Percentiles rank a stretch among this genome's conserved stretches.
These are phyloP conservation scores for Penicillium sp. DNA, from an alignment of 2,329 filamentous ascomycete genomes.

Conservation along the genomic window DNA sequence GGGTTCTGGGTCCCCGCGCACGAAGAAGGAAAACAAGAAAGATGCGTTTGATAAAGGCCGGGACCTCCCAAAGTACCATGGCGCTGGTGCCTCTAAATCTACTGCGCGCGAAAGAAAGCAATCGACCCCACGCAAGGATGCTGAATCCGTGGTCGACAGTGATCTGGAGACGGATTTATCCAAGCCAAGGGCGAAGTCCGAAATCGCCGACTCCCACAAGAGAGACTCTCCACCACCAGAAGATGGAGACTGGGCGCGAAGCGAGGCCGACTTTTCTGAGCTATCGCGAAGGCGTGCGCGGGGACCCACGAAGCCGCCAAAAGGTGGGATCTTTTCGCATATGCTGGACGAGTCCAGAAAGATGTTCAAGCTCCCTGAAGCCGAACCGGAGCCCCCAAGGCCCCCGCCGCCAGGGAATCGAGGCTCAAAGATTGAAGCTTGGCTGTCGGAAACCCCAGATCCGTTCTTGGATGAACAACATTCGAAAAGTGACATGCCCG, in stretches of 20 bases:
- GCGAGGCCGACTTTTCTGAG: conserved; percentile 38
- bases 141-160: conserved; percentile 20
- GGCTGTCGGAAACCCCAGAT: conserved; percentile 54
- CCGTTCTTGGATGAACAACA: conserved; percentile 46
- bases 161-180: conserved; percentile 15
- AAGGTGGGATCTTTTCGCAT: conserved; percentile 41
- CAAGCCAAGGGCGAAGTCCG: conserved; percentile 16
- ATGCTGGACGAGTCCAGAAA: conserved; percentile 43
- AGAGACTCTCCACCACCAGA: conserved; percentile 26
- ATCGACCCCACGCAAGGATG: conserved; percentile 11
- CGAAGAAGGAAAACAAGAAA: conserved; percentile 24
- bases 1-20: conserved; percentile 21
- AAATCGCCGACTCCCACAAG: conserved; percentile 20
- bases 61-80: conserved; percentile 26
- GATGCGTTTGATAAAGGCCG: conserved; percentile 21
- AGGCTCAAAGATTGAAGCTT: conserved; percentile 55
- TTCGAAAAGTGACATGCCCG: conserved; percentile 35
- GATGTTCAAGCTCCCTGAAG: conserved; percentile 41
- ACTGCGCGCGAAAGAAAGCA: conserved; percentile 23
- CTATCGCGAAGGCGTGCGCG: conserved; percentile 34
- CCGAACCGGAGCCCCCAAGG: conserved; percentile 26
- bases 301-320: conserved; percentile 33
- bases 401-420: conserved; percentile 40
- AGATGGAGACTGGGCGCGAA: conserved; percentile 34
- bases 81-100: conserved; percentile 22